Base-by-base conservation (phyloP, 2,329 filamentous ascomycete species). In the Exserohilum rostratum region DNA sequence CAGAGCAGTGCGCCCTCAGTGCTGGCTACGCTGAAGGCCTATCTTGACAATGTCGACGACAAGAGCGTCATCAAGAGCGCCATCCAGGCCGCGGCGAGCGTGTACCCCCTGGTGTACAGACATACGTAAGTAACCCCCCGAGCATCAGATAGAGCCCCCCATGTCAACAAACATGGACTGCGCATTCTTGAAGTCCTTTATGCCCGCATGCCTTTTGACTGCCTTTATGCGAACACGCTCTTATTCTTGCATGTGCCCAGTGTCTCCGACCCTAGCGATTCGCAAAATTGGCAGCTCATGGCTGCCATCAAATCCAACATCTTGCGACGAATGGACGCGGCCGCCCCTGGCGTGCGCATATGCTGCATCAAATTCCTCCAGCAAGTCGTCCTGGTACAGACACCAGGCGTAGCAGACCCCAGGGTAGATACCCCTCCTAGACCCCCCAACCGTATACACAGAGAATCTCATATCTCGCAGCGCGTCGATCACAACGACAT, bases 361-460 rank as follows among this genome's bases (percentile, higher is more conserved):
- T 96, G 92, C 81, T 98, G 95, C 79, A 89, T 98, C 82, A 99
- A 99, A 77, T 99, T 99, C 75, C 89, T 91, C 33, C 93, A 99
- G 78, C 87, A 91, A 60, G 91, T 98, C 39, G 90, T 99, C 39
- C 85, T 97, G 62, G 90, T 92, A 15, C 93, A 99, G 76, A 97
- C 91, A 10, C 87, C 88, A n/a, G 91, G 91, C 42, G 79, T 88
- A 54, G 90, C 90, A 64, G 93, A 98, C 71, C 89, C 90, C 64
- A 87, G 91, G 80, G 91, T 96, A 84, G 75, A 85, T 58, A 61
- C 52, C 4, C 50, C 43, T 25, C 64, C 49, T 10, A 17, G 17
- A 7, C 20, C 17, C 45, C 22, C 17, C 45, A 34, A 20, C 20
- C 47, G 13, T 33, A 56, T 44, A 50, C n/a, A 34, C 51, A 42